Base-by-base conservation (phyloP, 257 asterid species). In the Sherardia arvensis region DNA sequence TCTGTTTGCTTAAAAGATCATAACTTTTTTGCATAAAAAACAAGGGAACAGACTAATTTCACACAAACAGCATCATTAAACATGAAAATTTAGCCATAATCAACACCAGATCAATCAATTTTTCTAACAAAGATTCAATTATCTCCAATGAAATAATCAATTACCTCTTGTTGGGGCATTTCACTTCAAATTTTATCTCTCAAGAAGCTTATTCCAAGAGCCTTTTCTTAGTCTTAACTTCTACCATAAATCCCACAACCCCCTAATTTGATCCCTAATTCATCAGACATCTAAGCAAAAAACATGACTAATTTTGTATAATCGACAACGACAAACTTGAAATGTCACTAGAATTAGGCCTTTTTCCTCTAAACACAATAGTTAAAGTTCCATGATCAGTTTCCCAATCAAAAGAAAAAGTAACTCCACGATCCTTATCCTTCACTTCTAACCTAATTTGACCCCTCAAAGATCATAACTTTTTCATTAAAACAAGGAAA, bases 161-260 rank as follows among this genome's bases (percentile, higher is more conserved):
- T 64, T 85, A 92, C 99, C 99, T 89, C 96, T 64, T 76, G 83
- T 38, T 5, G 0, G 4, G 20, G 7, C 51, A 43, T 43, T 43
- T 43, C 51, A 43, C 17, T 43, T 34, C 2, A n/a, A n/a, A n/a
- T n/a, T n/a, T n/a, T n/a, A n/a, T n/a, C n/a, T n/a, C 6, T 40
- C 48, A 40, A 40, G 7, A 40, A 12, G 12, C n/a, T 12, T 6
- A 40, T 11, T 40, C 48, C n/a, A 40, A 40, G 48, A 40, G 14
- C 4, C 48, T 14, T 40, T 40, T 40, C n/a, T 15, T 43, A 55
- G 5, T 28, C 23, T 57, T 57, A 18, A 14, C 20, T 57, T 57
- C 14, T 33, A 15, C 5, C 40, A 8, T 18, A 28, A 9, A 27
- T 8, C 62, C 40, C 22, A 1, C 17, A 28, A 29, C 7, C 17